Conservation (phyloP, 2,329 filamentous ascomycete genomes). For the Monilinia laxa region DNA sequence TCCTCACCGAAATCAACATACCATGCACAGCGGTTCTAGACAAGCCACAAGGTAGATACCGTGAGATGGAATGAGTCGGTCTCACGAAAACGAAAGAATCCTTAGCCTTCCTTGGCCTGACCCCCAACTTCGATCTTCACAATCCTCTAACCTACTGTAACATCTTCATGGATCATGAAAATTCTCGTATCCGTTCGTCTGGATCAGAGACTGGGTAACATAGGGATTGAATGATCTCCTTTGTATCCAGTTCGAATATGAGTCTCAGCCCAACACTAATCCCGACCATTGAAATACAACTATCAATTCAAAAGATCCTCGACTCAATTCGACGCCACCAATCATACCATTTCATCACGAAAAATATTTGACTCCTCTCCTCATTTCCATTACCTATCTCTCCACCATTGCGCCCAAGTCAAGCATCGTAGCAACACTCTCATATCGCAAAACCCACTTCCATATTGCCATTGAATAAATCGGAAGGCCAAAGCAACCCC, state of each 20-base stretch:
- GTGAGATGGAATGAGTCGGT: slow-evolving; percentile 1
- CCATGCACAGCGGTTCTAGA: slow-evolving; percentile 17
- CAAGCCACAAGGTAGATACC: slow-evolving; percentile 8
- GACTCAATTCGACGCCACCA: slow-evolving; percentile 7
- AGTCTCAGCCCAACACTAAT: slow-evolving; percentile 12
- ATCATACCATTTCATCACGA: slow-evolving; percentile 16
- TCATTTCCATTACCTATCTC: slow-evolving; percentile 11
- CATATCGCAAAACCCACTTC: background rate
- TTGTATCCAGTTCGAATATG: background rate
- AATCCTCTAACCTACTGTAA: background rate
- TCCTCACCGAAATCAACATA: background rate
- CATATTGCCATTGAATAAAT: background rate
- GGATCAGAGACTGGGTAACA: slow-evolving; percentile 6
- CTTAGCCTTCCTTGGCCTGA: slow-evolving; percentile 17
- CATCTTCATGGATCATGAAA: slow-evolving; percentile 1
- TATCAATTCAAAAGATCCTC: slow-evolving; percentile 3
- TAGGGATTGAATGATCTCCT: slow-evolving; percentile 3
- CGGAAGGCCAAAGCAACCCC: background rate
- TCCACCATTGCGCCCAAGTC: background rate
- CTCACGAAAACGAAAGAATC: slow-evolving; percentile 21
- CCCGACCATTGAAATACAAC: slow-evolving; percentile 1
- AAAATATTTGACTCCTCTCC: background rate
- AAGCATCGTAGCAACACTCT: background rate
- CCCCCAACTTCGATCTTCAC: slow-evolving; percentile 6
- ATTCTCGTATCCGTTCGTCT: slow-evolving; percentile 15